Conservation (phyloP, 176 grass and related monocot species). For the Eragrostis nindensis region DNA sequence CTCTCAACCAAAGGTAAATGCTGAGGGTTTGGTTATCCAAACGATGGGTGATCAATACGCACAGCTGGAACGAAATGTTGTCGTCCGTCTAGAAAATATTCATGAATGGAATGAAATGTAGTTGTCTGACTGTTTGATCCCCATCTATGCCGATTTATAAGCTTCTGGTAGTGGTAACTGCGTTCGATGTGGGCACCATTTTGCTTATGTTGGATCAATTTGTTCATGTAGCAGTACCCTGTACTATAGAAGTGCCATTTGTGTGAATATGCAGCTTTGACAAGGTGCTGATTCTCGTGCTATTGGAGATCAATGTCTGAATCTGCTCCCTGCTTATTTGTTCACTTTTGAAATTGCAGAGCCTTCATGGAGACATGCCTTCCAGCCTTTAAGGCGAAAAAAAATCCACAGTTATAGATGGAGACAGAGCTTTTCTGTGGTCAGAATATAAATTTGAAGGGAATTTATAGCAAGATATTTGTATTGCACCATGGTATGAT, state of each 20-base stretch:
- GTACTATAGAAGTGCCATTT: background rate
- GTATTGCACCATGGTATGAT: no score
- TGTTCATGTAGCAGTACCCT: background rate
- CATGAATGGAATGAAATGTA: no score
- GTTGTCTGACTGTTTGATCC: no score
- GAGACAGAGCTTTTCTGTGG: conserved; percentile 10
- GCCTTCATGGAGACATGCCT: conserved; percentile 81
- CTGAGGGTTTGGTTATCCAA: no score
- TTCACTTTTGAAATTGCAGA: conserved; percentile 46
- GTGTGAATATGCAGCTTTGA: background rate
- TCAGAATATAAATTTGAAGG: conserved; percentile 85
- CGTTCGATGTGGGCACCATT: background rate
- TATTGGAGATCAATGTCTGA: conserved; percentile 3
- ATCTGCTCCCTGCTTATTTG: background rate
- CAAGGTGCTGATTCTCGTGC: background rate
- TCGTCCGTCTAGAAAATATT: no score
- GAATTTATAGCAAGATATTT: conserved; percentile 78
- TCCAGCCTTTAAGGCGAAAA: conserved; percentile 48
- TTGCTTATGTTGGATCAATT: background rate
- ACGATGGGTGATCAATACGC: no score
- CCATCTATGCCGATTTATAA: no score
- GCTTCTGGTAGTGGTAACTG: no score
- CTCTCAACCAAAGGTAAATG: no score
- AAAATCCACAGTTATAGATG: conserved; percentile 20
- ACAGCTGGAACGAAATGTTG: no score